Percentiles rank a stretch among this genome's conserved stretches.
Conservation (phyloP, 1,284 basidiomycete species). For the Austroboletus niveus region DNA sequence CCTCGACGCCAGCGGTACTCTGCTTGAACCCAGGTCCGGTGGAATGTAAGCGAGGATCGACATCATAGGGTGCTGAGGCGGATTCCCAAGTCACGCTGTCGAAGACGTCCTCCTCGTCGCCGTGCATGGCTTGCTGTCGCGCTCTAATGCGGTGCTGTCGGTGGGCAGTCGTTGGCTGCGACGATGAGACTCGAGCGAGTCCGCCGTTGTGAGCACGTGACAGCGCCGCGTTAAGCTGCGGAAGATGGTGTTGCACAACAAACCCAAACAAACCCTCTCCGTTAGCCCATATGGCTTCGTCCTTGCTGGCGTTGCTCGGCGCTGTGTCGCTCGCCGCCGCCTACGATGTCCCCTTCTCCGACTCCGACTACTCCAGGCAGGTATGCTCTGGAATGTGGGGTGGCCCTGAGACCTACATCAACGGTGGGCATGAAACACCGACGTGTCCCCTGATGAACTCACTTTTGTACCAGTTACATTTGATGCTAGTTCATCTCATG, state of each 20-base stretch:
- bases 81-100: conserved; percentile 86
- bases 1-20: conserved; percentile 63
- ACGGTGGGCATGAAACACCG: conserved; percentile 54
- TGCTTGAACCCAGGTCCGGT: conserved; percentile 75
- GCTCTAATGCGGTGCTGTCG: background rate
- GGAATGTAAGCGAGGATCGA: conserved; percentile 37
- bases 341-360: conserved; percentile 65
- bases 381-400: conserved; percentile 96
- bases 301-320: conserved; percentile 35
- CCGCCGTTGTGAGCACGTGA: conserved; percentile 24
- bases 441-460: conserved; percentile 2
- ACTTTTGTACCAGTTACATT: conserved; percentile 68
- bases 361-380: conserved; percentile 80
- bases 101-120: conserved; percentile 82
- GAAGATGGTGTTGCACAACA: conserved; percentile 19
- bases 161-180: background rate
- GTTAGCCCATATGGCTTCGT: conserved; percentile 10
- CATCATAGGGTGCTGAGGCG: conserved; percentile 53
- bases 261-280: conserved; percentile 29
- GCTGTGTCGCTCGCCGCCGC: conserved; percentile 38
- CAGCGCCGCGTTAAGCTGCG: conserved; percentile 5
- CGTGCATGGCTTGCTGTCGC: conserved; percentile 49
- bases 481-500: conserved; percentile 65
- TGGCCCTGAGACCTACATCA: conserved; percentile 76
- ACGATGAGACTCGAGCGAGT: conserved; percentile 5